Conservation (phyloP, 202 grass and related monocot genomes). For the Setaria viridis region DNA sequence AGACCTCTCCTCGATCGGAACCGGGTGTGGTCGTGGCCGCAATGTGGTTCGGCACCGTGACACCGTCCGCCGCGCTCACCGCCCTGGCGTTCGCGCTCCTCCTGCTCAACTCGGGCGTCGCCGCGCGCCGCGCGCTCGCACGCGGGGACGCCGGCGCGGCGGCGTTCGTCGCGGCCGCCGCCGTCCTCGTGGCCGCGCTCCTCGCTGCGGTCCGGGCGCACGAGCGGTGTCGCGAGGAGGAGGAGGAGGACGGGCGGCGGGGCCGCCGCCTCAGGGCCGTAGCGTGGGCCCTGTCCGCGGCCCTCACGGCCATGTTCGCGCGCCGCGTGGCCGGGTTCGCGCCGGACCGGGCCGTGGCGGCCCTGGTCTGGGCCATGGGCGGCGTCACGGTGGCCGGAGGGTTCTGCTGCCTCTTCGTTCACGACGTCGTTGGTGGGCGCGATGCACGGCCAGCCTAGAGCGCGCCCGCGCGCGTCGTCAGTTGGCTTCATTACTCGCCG, state of each 20-base stretch:
- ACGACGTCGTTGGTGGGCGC: neutral
- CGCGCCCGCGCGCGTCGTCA: neutral
- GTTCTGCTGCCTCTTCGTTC: constrained; percentile 54
- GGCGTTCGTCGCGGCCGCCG: no score
- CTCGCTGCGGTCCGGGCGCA: constrained; percentile 16
- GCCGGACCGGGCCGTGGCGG: neutral
- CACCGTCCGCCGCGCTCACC: neutral
- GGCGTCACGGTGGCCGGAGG: constrained; percentile 42
- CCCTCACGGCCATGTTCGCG: constrained; percentile 49
- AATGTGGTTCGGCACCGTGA: neutral
- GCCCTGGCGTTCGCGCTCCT: neutral
- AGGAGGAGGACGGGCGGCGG: neutral
- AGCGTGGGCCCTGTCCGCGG: constrained; percentile 48
- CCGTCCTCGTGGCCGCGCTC: constrained; percentile 28
- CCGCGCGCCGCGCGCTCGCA: neutral
- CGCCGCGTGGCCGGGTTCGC: constrained; percentile 34
- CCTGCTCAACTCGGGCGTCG: neutral
- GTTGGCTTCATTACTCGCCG: neutral
- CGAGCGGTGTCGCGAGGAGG: neutral
- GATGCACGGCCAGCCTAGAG: neutral
- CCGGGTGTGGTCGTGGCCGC: no score
- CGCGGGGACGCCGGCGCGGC: neutral
- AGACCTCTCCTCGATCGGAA: no score
- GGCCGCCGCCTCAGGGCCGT: constrained; percentile 16
- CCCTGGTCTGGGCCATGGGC: constrained; percentile 48